phyloP scores from a whole-genome alignment of 495 filamentous ascomycete genomes.

The Aspergillus nidulans region DNA sequence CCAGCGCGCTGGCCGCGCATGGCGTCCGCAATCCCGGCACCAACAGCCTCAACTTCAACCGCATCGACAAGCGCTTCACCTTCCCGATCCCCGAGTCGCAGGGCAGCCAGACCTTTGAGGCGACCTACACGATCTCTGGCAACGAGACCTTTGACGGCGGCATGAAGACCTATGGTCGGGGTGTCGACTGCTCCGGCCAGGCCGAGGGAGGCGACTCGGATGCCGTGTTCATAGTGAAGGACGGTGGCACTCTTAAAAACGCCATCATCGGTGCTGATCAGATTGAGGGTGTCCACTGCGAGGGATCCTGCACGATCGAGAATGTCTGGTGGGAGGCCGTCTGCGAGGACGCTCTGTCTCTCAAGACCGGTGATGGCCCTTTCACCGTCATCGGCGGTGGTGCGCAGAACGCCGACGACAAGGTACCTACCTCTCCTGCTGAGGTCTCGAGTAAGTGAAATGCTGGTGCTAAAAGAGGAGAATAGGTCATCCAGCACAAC shows the following conservation, averaged over 20 bases:
- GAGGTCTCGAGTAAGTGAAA: conserved; percentile 15
- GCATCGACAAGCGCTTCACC: conserved; percentile 19
- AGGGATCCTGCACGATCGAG: conserved; percentile 37
- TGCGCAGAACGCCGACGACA: conserved; percentile 54
- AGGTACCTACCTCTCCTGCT: conserved; percentile 42
- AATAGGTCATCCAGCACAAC: conserved; percentile 57
- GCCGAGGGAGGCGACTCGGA: conserved; percentile 45
- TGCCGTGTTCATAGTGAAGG: conserved; percentile 39
- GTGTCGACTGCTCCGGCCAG: conserved; percentile 36
- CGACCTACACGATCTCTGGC: conserved; percentile 30
- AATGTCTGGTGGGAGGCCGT: conserved; percentile 33
- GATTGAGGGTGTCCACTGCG: conserved; percentile 43
- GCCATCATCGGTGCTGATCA: not conserved
- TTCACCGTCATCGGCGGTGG: conserved; percentile 11
- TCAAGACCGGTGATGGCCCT: not conserved
- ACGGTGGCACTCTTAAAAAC: conserved; percentile 39
- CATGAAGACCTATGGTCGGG: conserved; percentile 44
- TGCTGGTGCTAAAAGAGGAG: not conserved
- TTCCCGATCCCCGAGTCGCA: conserved; percentile 19
- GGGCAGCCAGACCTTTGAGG: conserved; percentile 17
- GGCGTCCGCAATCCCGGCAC: not conserved
- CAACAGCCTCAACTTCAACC: not conserved
- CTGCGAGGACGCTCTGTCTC: not conserved
- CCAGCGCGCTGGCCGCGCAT: conserved; percentile 8
- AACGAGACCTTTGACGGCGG: conserved; percentile 39